Base-by-base conservation (phyloP, 371 early-diverging fungal species). In the Mucor saturninus region DNA sequence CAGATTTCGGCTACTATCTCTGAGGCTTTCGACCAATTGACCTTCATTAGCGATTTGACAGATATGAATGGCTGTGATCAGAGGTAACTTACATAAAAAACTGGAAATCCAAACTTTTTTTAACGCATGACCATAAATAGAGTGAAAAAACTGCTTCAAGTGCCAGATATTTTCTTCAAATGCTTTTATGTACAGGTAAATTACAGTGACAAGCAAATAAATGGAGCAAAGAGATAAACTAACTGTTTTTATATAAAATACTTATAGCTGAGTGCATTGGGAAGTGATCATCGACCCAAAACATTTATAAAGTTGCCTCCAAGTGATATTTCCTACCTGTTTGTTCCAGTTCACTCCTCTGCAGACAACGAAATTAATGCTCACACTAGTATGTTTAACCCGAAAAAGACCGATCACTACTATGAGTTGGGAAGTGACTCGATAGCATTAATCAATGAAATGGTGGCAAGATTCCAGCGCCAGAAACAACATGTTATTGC, bases 301-400 rank as follows among this genome's bases (percentile, higher is more conserved):
- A 86, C 84, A 7, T 86, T 86, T 51, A 77, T 86, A 21, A 76
- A 74, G 21, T 51, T 77, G 11, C 81, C 81, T 7, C 81, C 81
- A 1, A 65, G 69, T 3, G 81, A 81, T 3, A 67, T 71, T 2
- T 38, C 66, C 1, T 61, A 74, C 51, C 51, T 66, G 2, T 81
- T 81, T 67, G 56, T 74, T 1, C 80, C 80, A 11, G 54, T 76
- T 2, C 40, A 37, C 4, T 74, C 73, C 0, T 42, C 55, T 46
- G 68, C 72, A 2, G 69, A 68, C 54, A 57, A 71, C 31, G 81
- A 76, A 55, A 72, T 86, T 37, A 71, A 71, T 38, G 86, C 86
- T 0, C 86, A 86, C 40, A 84, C 76, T 31, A 77, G 77, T 56
- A 86, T 86, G 76, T 86, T 86, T 53, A 74, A 83, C 43, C 77